phyloP scores from a whole-genome alignment of 768 basidiomycete species.

The Leccinum rimulosum region DNA sequence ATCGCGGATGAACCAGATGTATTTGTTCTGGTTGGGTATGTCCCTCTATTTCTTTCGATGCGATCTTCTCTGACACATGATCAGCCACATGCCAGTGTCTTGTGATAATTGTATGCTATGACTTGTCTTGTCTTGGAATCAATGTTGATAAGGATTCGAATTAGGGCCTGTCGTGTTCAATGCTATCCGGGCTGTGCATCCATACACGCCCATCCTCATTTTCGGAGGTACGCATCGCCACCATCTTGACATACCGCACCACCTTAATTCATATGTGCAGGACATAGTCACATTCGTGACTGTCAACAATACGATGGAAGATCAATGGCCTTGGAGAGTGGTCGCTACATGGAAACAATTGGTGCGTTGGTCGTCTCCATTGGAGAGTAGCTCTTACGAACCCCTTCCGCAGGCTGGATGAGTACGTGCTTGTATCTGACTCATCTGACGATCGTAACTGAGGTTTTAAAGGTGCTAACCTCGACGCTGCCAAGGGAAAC shows the following conservation, averaged over 20 bases:
- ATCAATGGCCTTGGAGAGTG: slow-evolving; percentile 60
- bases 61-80: not conserved
- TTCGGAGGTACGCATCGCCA: slow-evolving; percentile 55
- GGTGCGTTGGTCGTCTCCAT: slow-evolving; percentile 40
- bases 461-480: slow-evolving; percentile 42
- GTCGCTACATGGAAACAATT: slow-evolving; percentile 91
- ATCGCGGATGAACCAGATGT: slow-evolving; percentile 81
- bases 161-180: slow-evolving; percentile 71
- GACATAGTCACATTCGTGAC: slow-evolving; percentile 46
- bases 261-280: slow-evolving; percentile 25
- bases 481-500: slow-evolving; percentile 38
- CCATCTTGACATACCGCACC: not conserved
- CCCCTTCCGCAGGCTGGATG: slow-evolving; percentile 48
- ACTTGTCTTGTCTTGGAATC: not conserved
- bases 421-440: slow-evolving; percentile 38
- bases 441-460: not conserved
- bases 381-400: not conserved
- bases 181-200: slow-evolving; percentile 70
- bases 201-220: slow-evolving; percentile 71
- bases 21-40: slow-evolving; percentile 69
- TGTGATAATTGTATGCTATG: slow-evolving; percentile 58
- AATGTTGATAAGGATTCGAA: not conserved
- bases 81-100: slow-evolving; percentile 83
- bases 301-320: slow-evolving; percentile 26
- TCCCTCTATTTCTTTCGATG: not conserved